Evolutionary conservation across 495 filamentous ascomycete genomes (phyloP).

Genomic region (Trichocladium antarcticum): DNA sequence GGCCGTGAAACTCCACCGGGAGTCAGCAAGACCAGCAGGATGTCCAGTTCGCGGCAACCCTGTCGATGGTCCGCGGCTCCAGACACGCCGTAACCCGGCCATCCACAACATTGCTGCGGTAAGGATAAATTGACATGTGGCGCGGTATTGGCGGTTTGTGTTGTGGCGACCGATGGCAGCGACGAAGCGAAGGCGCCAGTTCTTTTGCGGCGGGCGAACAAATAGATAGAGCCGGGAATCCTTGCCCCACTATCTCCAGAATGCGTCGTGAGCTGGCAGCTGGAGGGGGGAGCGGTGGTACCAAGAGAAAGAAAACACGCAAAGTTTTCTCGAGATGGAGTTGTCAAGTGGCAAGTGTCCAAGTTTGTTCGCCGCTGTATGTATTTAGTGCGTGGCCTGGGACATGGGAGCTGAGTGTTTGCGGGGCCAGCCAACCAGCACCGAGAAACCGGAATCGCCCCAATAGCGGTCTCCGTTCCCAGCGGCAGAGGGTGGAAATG

Average conservation of each 20-base stretch:
- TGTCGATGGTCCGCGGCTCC: neutral
- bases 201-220: too few species aligned
- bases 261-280: neutral
- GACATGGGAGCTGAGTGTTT: slow-evolving; percentile 12
- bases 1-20: neutral
- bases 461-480: slow-evolving; percentile 17
- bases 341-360: slow-evolving; percentile 1
- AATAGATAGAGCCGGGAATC: too few species aligned
- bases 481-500: neutral
- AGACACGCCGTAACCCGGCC: slow-evolving; percentile 15
- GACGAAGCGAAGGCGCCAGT: too few species aligned
- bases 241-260: neutral
- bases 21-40: too few species aligned
- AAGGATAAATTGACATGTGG: neutral
- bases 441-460: slow-evolving; percentile 15
- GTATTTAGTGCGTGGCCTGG: neutral
- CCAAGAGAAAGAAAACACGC: neutral
- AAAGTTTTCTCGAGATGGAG: neutral
- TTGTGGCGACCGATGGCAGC: neutral
- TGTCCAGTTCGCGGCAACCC: too few species aligned
- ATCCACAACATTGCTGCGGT: slow-evolving; percentile 5
- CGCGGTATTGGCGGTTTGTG: neutral
- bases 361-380: neutral
- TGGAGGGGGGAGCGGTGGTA: neutral
- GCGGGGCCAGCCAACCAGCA: slow-evolving; percentile 15